phyloP scores from a whole-genome alignment of 176 grass and related monocot species.

The Cocos nucifera region DNA sequence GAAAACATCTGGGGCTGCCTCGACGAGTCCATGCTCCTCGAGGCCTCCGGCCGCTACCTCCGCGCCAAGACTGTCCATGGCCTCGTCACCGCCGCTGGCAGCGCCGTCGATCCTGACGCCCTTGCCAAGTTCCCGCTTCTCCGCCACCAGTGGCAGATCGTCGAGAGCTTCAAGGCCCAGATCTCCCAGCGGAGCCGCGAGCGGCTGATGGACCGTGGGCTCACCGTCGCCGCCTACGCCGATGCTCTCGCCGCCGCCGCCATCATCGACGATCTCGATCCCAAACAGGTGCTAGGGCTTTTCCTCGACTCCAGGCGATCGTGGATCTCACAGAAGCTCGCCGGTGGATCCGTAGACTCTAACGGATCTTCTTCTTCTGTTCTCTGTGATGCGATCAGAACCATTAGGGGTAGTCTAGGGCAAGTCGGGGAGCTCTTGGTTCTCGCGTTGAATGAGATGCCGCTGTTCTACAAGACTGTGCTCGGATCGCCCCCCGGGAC shows the following conservation, averaged over 20 bases:
- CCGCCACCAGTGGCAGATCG: slow-evolving; percentile 83
- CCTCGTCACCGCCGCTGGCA: slow-evolving; percentile 25
- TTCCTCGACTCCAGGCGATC: slow-evolving; percentile 64
- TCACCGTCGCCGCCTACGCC: slow-evolving; percentile 55
- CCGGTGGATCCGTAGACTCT: slow-evolving; percentile 34
- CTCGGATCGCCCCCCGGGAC: slow-evolving; percentile 73
- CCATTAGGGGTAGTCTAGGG: slow-evolving; percentile 59
- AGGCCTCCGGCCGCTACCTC: slow-evolving; percentile 77
- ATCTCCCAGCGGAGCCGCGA: slow-evolving; percentile 77
- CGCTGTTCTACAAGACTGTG: slow-evolving; percentile 79
- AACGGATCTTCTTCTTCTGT: slow-evolving; percentile 30
- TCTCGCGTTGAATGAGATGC: slow-evolving; percentile 64
- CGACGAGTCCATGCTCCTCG: slow-evolving; percentile 79
- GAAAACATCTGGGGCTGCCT: slow-evolving; percentile 98
- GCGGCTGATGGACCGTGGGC: slow-evolving; percentile 57
- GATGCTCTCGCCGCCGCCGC: slow-evolving; percentile 67
- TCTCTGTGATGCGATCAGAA: slow-evolving; percentile 61
- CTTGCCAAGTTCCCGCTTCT: slow-evolving; percentile 69
- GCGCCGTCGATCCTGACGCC: slow-evolving; percentile 21
- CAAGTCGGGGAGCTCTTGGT: slow-evolving; percentile 80
- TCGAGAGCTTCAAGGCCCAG: slow-evolving; percentile 73
- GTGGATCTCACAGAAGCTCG: slow-evolving; percentile 80
- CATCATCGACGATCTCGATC: slow-evolving; percentile 58
- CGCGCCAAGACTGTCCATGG: slow-evolving; percentile 64
- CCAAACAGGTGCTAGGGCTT: slow-evolving; percentile 49